A percentile compares a stretch with the other conserved stretches of the same genome.
Evolutionary conservation across 2,329 filamentous ascomycete genomes (phyloP).

Genomic region (Apiospora koreana): DNA sequence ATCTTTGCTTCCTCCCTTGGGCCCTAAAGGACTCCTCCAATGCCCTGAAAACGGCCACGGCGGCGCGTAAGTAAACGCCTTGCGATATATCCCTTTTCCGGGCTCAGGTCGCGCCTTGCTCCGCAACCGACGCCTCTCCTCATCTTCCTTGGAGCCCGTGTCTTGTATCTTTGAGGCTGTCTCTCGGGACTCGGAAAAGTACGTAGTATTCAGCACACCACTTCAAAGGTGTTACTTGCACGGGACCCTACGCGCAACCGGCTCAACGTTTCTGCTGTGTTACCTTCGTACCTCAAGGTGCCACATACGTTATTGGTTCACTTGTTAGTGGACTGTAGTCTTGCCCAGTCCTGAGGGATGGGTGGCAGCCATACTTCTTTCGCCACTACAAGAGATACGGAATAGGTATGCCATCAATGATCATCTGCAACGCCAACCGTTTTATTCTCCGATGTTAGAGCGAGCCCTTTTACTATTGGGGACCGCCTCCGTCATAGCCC

Average conservation of each 20-base stretch:
- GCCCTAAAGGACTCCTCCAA: background rate
- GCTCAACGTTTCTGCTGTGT: constrained; percentile 1
- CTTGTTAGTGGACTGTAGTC: background rate
- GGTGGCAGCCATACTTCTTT: background rate
- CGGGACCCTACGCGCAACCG: background rate
- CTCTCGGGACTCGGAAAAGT: constrained; percentile 2
- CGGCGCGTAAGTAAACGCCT: background rate
- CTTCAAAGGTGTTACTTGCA: background rate
- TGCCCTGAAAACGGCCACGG: background rate
- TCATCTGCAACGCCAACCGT: background rate
- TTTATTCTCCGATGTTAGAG: background rate
- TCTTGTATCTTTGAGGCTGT: background rate
- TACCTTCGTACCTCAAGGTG: background rate
- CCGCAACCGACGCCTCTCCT: background rate
- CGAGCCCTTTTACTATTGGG: background rate
- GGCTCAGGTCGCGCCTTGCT: background rate
- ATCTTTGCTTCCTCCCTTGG: background rate
- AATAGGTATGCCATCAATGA: background rate
- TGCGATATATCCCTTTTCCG: background rate
- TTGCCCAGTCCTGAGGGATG: background rate
- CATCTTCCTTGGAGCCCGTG: background rate
- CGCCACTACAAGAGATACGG: background rate
- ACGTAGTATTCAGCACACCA: background rate
- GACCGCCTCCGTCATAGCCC: background rate
- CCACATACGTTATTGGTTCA: constrained; percentile 6